Evolutionary conservation across 352 stramenopile species (phyloP).

Genomic region (Globisporangium acanthophoron): DNA sequence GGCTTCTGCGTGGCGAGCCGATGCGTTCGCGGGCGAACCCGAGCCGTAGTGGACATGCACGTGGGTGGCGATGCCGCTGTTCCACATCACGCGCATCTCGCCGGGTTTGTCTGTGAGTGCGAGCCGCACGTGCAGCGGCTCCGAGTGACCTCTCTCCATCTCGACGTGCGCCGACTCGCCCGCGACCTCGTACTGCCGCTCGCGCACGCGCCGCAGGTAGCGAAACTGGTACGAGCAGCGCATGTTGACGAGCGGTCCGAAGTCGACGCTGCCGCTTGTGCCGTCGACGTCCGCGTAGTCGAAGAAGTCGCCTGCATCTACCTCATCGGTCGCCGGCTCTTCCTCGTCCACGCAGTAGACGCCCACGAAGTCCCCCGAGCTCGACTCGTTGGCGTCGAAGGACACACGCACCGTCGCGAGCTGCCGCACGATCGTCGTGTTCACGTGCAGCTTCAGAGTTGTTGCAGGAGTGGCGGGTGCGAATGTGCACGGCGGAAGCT

Average conservation of each 20-base stretch:
- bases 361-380: conserved; percentile 22
- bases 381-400: conserved; percentile 8
- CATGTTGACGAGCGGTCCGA: conserved; percentile 47
- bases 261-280: conserved; percentile 12
- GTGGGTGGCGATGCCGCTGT: conserved; percentile 27
- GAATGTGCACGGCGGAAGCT: neutral
- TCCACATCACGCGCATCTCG: conserved; percentile 58
- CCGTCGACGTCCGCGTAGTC: conserved; percentile 25
- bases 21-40: neutral
- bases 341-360: conserved; percentile 33
- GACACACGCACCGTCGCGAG: conserved; percentile 13
- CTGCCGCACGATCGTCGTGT: conserved; percentile 23
- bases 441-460: conserved; percentile 3
- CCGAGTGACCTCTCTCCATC: conserved; percentile 29
- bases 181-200: neutral
- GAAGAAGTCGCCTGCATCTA: conserved; percentile 3
- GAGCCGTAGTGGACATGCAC: conserved; percentile 31
- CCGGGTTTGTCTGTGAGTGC: conserved; percentile 9
- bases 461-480: no score
- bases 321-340: conserved; percentile 1
- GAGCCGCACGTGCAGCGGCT: conserved; percentile 24
- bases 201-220: conserved; percentile 9
- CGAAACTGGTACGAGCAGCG: conserved; percentile 41
- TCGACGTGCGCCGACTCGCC: conserved; percentile 23
- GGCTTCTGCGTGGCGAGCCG: neutral